These are phyloP conservation scores for Apiotrichum siamense DNA, from an alignment of 1,284 basidiomycete species.

Conservation along the genomic window DNA sequence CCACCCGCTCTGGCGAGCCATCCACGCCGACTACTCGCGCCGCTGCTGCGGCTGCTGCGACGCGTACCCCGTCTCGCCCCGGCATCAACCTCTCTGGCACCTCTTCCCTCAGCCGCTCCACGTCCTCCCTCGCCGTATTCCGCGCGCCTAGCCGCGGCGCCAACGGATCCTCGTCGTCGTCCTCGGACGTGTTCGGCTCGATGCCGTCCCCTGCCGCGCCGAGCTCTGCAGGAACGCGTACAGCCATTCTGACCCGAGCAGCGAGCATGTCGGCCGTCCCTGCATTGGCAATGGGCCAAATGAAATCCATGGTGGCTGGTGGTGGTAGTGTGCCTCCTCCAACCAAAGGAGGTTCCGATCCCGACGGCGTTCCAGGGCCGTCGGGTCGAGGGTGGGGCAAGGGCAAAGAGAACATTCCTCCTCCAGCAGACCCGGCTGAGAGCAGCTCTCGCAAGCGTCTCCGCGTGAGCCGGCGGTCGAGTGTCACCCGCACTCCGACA, in stretches of 20 bases:
- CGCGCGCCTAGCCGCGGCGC: constrained; percentile 18
- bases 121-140: not conserved
- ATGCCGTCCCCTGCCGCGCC: not conserved
- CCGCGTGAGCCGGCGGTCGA: constrained; percentile 17
- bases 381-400: constrained; percentile 26
- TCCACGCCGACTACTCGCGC: not conserved
- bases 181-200: not conserved
- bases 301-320: constrained; percentile 5
- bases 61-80: not conserved
- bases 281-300: constrained; percentile 14
- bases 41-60: constrained; percentile 6
- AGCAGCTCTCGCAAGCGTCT: constrained; percentile 29
- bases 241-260: constrained; percentile 14
- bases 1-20: constrained; percentile 13
- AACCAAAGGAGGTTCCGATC: constrained; percentile 11
- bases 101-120: not conserved
- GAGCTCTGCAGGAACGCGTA: not conserved
- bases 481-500: not conserved
- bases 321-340: constrained; percentile 10
- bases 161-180: too few species aligned
- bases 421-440: constrained; percentile 19
- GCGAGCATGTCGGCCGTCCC: constrained; percentile 24
- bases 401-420: constrained; percentile 45
- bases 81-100: not conserved
- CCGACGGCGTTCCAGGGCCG: constrained; percentile 13